phyloP scores from a whole-genome alignment of 163 green algal species.

The Chlorella variabilis region DNA sequence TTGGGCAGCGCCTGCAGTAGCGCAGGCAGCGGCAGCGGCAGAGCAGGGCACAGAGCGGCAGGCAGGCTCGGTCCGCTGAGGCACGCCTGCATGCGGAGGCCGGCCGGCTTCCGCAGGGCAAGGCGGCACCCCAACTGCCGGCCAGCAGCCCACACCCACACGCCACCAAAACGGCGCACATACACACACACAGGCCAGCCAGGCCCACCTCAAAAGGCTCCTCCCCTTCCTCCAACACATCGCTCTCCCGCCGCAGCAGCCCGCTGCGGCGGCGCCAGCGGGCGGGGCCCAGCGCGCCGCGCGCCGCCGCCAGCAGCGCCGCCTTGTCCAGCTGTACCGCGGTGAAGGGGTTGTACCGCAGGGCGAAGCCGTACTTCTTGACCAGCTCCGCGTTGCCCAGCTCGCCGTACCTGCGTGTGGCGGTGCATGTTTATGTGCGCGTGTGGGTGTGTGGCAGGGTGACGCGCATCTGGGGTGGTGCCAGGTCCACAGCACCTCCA shows the following conservation, averaged over 20 bases:
- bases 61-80: not conserved
- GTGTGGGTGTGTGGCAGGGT: not conserved
- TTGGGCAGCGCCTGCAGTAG: conserved; percentile 40
- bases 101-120: no score
- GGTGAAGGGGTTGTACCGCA: conserved; percentile 71
- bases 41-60: not conserved
- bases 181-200: no score
- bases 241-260: conserved; percentile 35
- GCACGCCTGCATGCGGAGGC: no score
- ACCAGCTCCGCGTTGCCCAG: conserved; percentile 81
- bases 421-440: no score
- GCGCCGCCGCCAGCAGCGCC: conserved; percentile 34
- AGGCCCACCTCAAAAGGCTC: conserved; percentile 66
- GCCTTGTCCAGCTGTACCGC: conserved; percentile 47
- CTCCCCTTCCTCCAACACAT: conserved; percentile 53
- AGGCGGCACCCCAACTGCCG: no score
- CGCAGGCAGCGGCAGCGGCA: no score
- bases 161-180: no score
- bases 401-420: conserved; percentile 90
- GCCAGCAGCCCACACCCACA: not conserved
- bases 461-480: not conserved
- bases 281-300: not conserved
- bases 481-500: not conserved
- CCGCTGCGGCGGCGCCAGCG: not conserved
- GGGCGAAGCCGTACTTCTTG: conserved; percentile 87